A percentile compares a stretch with the other conserved stretches of the same genome.
Conservation (phyloP, 139 green algal species). For the Chlamydomonas schloesseri region DNA sequence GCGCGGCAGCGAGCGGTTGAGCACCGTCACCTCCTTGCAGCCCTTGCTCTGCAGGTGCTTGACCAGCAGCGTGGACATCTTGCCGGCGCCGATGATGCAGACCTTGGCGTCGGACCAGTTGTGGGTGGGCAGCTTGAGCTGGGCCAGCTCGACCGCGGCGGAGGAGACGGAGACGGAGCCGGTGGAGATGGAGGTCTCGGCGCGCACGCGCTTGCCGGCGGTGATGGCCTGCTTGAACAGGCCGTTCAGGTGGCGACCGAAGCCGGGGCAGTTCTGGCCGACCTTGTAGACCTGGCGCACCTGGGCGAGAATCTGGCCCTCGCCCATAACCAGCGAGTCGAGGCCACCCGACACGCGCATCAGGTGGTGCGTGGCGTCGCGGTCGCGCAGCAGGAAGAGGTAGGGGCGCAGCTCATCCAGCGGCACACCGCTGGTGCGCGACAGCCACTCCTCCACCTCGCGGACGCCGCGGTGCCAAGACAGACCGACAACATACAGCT, state of each 20-base stretch:
- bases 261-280: slow-evolving; percentile 90
- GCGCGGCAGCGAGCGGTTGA: slow-evolving; percentile 93
- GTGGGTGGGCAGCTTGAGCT: slow-evolving; percentile 96
- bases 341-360: slow-evolving; percentile 95
- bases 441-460: slow-evolving; percentile 99
- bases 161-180: slow-evolving; percentile 95
- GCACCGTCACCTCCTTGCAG: slow-evolving; percentile 90
- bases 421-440: slow-evolving; percentile 86
- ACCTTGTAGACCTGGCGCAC: slow-evolving; percentile 97
- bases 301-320: slow-evolving; percentile 99
- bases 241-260: slow-evolving; percentile 97
- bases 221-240: slow-evolving; percentile 99
- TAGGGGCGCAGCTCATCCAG: slow-evolving; percentile 94
- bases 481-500: slow-evolving; percentile 97
- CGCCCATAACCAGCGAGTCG: slow-evolving; percentile 98
- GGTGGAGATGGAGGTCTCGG: slow-evolving; percentile 94
- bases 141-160: slow-evolving; percentile 96
- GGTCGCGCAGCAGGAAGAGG: slow-evolving; percentile 97
- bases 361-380: slow-evolving; percentile 96
- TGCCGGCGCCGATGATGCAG: slow-evolving; percentile 98
- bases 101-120: slow-evolving; percentile 85
- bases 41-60: slow-evolving; percentile 98
- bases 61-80: slow-evolving; percentile 98
- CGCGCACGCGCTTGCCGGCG: slow-evolving; percentile 95
- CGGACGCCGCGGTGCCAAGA: slow-evolving; percentile 94